Percentiles rank a stretch among this genome's conserved stretches.
Evolutionary conservation across 2,329 filamentous ascomycete species (phyloP).

Genomic region (Botrytis fragariae): DNA sequence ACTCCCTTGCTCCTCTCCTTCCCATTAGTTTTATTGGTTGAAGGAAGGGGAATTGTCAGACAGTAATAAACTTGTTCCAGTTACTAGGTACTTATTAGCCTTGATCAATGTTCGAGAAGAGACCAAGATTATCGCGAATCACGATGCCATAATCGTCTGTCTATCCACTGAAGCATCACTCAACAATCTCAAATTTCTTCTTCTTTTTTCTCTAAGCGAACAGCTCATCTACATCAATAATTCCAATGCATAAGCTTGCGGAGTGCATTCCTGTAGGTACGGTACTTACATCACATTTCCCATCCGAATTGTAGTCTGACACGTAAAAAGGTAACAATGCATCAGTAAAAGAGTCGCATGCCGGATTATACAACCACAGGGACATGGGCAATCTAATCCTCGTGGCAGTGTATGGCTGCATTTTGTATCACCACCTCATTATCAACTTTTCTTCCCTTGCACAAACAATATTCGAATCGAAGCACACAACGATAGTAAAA

Average conservation of each 20-base stretch:
- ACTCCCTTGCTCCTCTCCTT: background rate
- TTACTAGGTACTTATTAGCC: background rate
- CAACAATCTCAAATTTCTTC: background rate
- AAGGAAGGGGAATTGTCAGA: background rate
- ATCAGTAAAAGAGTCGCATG: background rate
- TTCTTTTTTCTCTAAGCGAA: background rate
- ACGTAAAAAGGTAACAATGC: constrained; percentile 17
- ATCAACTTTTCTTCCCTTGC: background rate
- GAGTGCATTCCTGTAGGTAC: constrained; percentile 13
- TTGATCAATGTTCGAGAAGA: background rate
- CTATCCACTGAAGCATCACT: background rate
- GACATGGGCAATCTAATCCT: background rate
- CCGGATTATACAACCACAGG: background rate
- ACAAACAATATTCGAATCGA: background rate
- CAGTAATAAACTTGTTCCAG: background rate
- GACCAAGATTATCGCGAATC: background rate
- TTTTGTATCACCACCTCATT: background rate
- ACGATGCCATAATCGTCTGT: background rate
- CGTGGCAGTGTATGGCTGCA: constrained; percentile 9
- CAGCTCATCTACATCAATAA: constrained; percentile 12
- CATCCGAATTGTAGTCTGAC: constrained; percentile 22
- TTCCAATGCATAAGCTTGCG: constrained; percentile 11
- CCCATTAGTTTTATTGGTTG: background rate
- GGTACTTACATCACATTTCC: background rate
- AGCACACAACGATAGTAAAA: background rate